Conservation (phyloP, 352 stramenopile species). For the Phytophthora capsici region DNA sequence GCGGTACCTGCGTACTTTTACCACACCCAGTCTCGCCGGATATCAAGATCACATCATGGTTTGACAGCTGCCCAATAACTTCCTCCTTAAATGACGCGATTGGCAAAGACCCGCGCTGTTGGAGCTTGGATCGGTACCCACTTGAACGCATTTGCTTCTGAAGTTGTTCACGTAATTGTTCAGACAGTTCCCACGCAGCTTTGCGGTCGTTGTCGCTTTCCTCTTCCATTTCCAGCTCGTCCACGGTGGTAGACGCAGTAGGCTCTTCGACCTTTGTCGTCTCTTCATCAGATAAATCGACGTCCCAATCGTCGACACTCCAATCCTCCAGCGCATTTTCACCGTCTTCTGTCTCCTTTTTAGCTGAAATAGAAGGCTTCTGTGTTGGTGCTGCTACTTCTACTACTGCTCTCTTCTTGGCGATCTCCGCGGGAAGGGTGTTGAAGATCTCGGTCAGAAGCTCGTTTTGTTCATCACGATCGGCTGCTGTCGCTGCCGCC, state of each 20-base stretch:
- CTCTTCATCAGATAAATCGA: conserved; percentile 51
- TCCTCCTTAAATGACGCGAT: conserved; percentile 79
- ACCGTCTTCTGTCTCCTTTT: conserved; percentile 1
- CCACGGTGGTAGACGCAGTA: not conserved
- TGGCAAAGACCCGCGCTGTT: conserved; percentile 68
- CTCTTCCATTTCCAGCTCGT: conserved; percentile 16
- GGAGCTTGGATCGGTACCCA: conserved; percentile 49
- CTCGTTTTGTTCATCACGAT: conserved; percentile 60
- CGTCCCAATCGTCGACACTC: conserved; percentile 80
- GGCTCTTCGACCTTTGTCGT: conserved; percentile 6
- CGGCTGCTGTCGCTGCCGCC: conserved; percentile 37
- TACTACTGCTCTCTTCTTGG: conserved; percentile 38
- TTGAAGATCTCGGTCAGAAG: conserved; percentile 61
- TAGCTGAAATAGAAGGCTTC: not conserved
- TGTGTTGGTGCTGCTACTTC: conserved; percentile 7
- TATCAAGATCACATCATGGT: conserved; percentile 93
- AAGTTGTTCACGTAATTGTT: conserved; percentile 46
- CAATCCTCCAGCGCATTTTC: conserved; percentile 49
- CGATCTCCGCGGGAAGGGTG: conserved; percentile 58
- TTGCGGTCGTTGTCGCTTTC: conserved; percentile 33
- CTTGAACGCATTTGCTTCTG: conserved; percentile 43
- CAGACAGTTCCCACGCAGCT: conserved; percentile 35
- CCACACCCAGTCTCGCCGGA: conserved; percentile 96
- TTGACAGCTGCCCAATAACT: conserved; percentile 80
- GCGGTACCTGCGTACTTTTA: conserved; percentile 97